phyloP scores from a whole-genome alignment of 768 basidiomycete genomes.

The Tylopilus sp. region DNA sequence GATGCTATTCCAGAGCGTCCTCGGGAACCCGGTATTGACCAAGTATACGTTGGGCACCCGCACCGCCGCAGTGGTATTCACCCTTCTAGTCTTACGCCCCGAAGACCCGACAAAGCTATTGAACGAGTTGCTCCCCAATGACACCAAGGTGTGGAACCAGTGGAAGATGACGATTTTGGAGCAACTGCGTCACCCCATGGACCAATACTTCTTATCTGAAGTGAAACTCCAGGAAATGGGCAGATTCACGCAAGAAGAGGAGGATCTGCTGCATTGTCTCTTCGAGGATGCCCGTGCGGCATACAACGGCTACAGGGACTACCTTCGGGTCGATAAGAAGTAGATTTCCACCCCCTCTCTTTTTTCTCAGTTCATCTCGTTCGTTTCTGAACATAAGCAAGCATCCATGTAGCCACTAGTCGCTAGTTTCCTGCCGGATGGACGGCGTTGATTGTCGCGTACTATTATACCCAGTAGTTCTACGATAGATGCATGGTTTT shows the following conservation, averaged over 20 bases:
- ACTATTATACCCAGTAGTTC: too few relatives aligned
- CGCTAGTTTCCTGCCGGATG: too few relatives aligned
- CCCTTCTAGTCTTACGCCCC: background rate
- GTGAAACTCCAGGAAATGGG: background rate
- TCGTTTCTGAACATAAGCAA: too few relatives aligned
- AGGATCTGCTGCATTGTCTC: background rate
- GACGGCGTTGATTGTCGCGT: too few relatives aligned
- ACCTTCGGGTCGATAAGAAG: too few relatives aligned
- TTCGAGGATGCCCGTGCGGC: conserved; percentile 13
- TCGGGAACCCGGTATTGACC: background rate
- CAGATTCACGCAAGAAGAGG: background rate
- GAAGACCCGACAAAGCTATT: background rate
- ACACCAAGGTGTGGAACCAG: background rate
- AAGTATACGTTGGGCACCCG: background rate
- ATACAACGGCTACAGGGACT: conserved; percentile 14
- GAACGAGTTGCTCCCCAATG: background rate
- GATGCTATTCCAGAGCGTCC: background rate
- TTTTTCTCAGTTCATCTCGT: too few relatives aligned
- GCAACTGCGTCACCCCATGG: background rate
- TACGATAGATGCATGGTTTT: too few relatives aligned
- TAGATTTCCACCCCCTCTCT: too few relatives aligned
- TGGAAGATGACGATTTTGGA: background rate
- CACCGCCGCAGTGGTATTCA: background rate
- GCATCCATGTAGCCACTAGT: too few relatives aligned
- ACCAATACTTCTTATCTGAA: background rate